Evolutionary conservation across 2,329 filamentous ascomycete species (phyloP).

Genomic region (Magnaporthales sp.): DNA sequence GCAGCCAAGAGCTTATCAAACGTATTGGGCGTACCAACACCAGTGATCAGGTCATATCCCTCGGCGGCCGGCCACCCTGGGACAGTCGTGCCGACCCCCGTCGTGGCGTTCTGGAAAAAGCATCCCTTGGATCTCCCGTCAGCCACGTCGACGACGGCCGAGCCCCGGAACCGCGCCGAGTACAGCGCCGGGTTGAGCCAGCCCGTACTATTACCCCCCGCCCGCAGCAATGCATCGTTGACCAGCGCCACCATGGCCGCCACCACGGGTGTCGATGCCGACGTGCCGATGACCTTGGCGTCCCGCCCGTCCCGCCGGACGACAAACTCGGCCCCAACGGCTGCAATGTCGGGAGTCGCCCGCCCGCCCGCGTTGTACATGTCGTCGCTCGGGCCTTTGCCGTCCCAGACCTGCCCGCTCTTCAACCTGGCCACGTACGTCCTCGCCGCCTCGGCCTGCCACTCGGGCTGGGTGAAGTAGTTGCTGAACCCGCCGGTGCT

Average conservation of each 20-base stretch:
- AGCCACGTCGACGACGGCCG: conserved; percentile 31
- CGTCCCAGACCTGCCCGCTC: conserved; percentile 3
- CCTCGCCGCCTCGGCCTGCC: conserved; percentile 32
- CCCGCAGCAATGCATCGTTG: conserved; percentile 42
- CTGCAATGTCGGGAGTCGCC: conserved; percentile 42
- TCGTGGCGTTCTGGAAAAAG: conserved; percentile 16
- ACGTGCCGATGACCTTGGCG: conserved; percentile 30
- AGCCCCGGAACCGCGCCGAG: conserved; percentile 21
- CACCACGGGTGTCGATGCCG: conserved; percentile 44
- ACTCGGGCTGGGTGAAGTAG: conserved; percentile 35
- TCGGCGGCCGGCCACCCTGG: conserved; percentile 33
- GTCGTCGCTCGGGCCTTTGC: conserved; percentile 25
- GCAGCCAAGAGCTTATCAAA: conserved; percentile 24
- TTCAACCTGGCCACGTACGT: conserved; percentile 33
- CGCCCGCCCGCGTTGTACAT: conserved; percentile 37
- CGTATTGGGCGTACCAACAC: conserved; percentile 36
- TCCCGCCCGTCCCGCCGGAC: conserved; percentile 22
- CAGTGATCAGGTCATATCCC: conserved; percentile 41
- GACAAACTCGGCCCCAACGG: conserved; percentile 48
- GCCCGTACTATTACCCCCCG: conserved; percentile 39
- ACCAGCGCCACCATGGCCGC: conserved; percentile 45
- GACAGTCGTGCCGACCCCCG: conserved; percentile 18
- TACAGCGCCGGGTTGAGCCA: conserved; percentile 46
- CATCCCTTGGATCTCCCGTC: conserved; percentile 32
- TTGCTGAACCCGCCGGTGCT: conserved; percentile 45